phyloP scores from a whole-genome alignment of 257 asterid species.

The Solanum verrucosum region DNA sequence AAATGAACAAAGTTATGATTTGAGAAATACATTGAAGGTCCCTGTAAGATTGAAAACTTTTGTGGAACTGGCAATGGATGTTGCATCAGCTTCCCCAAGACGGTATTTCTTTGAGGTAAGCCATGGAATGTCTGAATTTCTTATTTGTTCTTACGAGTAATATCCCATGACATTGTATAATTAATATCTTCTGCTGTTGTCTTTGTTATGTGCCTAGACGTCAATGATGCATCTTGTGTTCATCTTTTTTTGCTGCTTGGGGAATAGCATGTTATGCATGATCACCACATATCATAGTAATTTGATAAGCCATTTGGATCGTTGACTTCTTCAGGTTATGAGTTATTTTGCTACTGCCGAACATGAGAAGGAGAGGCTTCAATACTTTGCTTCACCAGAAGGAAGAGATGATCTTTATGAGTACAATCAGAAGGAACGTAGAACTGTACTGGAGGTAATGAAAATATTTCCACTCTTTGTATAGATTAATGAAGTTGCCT shows the following conservation, averaged over 20 bases:
- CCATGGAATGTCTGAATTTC: background rate
- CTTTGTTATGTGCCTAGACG: background rate
- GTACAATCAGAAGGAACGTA: slow-evolving; percentile 85
- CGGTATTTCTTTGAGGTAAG: slow-evolving; percentile 94
- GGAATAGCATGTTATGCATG: background rate
- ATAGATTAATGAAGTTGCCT: background rate
- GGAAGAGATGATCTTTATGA: slow-evolving; percentile 97
- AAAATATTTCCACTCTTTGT: background rate
- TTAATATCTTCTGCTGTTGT: background rate
- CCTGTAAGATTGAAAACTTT: slow-evolving; percentile 70
- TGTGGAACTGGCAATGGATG: slow-evolving; percentile 82
- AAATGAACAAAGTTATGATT: slow-evolving; percentile 11
- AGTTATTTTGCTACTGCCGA: slow-evolving; percentile 78
- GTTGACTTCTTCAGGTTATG: slow-evolving; percentile 53
- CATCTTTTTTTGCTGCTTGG: background rate
- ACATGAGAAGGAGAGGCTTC: slow-evolving; percentile 95
- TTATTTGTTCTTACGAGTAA: background rate
- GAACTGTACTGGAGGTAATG: slow-evolving; percentile 90
- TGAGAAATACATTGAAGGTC: slow-evolving; percentile 9
- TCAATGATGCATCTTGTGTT: background rate
- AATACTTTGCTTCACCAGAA: slow-evolving; percentile 82
- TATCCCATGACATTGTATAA: background rate
- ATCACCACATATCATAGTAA: background rate
- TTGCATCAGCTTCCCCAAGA: slow-evolving; percentile 86
- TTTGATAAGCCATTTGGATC: background rate